A percentile compares a stretch with the other conserved stretches of the same genome.
These are phyloP conservation scores for Aspergillus thermomutatus DNA, from an alignment of 2,329 filamentous ascomycete species.

Conservation along the genomic window DNA sequence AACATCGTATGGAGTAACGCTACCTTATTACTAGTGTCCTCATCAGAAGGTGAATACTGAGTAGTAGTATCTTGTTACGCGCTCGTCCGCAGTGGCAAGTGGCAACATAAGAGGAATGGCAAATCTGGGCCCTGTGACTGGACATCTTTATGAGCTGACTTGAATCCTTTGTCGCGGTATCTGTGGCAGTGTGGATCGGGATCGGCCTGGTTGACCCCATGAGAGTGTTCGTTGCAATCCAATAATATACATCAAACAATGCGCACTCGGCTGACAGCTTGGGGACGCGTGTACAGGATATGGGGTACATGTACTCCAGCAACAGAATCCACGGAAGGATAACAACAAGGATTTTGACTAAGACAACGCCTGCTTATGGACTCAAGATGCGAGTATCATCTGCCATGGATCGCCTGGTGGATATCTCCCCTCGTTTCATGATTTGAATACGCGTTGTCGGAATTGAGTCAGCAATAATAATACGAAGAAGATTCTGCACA, in stretches of 20 bases:
- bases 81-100: not conserved
- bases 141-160: not conserved
- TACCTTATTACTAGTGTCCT: not conserved
- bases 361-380: too few relatives aligned
- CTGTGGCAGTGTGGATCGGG: not conserved
- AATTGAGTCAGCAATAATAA: not conserved
- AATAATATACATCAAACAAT: not conserved
- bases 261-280: not conserved
- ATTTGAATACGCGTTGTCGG: too few relatives aligned
- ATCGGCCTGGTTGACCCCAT: not conserved
- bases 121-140: not conserved
- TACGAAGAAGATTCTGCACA: too few relatives aligned
- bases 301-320: not conserved
- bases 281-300: not conserved
- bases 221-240: not conserved
- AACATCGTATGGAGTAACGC: not conserved
- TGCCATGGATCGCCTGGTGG: not conserved
- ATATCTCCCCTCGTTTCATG: not conserved
- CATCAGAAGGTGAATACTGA: not conserved
- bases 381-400: not conserved
- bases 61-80: not conserved
- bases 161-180: not conserved
- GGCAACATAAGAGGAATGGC: not conserved
- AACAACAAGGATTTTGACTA: not conserved
- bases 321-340: not conserved